These are phyloP conservation scores for Crithidia expoeki DNA, from an alignment of 208 protist genomes.

Conservation along the genomic window DNA sequence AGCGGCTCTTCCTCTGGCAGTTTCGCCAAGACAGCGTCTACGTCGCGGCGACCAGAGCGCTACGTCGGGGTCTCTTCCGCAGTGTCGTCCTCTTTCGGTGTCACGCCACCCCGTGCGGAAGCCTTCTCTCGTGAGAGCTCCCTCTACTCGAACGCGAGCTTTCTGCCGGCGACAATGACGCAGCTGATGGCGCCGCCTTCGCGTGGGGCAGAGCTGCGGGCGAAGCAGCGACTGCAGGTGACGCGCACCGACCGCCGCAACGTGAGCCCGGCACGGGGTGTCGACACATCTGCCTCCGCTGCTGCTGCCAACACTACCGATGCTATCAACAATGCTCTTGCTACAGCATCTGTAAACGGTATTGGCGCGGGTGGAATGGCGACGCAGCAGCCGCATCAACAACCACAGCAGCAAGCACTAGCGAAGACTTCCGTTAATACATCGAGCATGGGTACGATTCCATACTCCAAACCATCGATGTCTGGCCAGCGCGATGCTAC, in stretches of 20 bases:
- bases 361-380: too few relatives aligned
- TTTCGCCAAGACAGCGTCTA: background rate
- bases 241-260: constrained; percentile 45
- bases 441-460: constrained; percentile 17
- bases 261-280: constrained; percentile 5
- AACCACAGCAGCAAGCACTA: background rate
- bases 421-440: constrained; percentile 2
- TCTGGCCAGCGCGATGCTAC: background rate
- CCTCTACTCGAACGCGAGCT: constrained; percentile 30
- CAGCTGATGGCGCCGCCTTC: constrained; percentile 53
- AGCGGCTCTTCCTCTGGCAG: too few relatives aligned
- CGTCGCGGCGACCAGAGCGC: constrained; percentile 5
- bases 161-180: constrained; percentile 39
- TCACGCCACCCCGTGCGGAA: background rate
- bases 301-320: background rate
- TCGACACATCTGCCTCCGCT: constrained; percentile 4
- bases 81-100: constrained; percentile 6
- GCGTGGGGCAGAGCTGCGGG: constrained; percentile 40
- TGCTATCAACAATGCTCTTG: too few relatives aligned
- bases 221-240: constrained; percentile 38
- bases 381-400: constrained; percentile 2
- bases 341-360: too few relatives aligned
- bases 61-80: background rate
- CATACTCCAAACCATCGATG: background rate
- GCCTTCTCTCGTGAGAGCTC: background rate